Evolutionary conservation across 1,139 yeast genomes (phyloP).

Genomic region (Hemisphaericaspora lyxosophila): DNA sequence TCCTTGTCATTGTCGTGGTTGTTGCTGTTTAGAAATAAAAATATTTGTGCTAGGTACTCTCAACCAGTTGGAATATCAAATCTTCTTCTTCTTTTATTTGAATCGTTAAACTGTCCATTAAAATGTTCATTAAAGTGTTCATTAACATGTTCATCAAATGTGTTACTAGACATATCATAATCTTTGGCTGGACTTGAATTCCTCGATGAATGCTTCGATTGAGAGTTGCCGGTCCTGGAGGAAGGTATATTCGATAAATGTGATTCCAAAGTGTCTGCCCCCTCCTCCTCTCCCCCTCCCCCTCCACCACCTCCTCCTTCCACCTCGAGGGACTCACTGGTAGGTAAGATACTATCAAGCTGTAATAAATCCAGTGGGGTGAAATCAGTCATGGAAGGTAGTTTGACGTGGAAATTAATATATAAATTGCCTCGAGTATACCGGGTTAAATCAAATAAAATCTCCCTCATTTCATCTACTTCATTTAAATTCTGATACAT

Average conservation of each 20-base stretch:
- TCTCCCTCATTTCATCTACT: constrained; percentile 17
- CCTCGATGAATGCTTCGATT: constrained; percentile 10
- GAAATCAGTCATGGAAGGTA: constrained; percentile 35
- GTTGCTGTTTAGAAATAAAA: too few species aligned
- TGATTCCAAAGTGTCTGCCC: constrained; percentile 17
- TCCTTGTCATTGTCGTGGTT: too few species aligned
- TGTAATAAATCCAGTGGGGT: constrained; percentile 21
- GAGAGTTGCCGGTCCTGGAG: too few species aligned
- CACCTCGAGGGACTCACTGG: background rate
- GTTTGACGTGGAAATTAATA: constrained; percentile 39
- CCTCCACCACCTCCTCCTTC: too few species aligned
- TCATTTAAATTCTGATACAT: constrained; percentile 20
- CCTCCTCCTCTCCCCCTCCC: too few species aligned
- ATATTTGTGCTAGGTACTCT: too few species aligned
- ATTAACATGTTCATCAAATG: too few species aligned
- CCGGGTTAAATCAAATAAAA: constrained; percentile 19
- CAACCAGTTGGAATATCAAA: too few species aligned
- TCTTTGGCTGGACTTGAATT: constrained; percentile 1
- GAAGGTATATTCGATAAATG: constrained; percentile 27
- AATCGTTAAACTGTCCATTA: too few species aligned
- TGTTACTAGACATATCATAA: too few species aligned
- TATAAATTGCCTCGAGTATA: constrained; percentile 40
- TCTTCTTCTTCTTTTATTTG: too few species aligned
- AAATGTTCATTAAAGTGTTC: too few species aligned
- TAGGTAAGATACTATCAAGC: constrained; percentile 29